These are phyloP conservation scores for Erysimum cheiranthoides DNA, from an alignment of 345 rosid species.

Conservation along the genomic window DNA sequence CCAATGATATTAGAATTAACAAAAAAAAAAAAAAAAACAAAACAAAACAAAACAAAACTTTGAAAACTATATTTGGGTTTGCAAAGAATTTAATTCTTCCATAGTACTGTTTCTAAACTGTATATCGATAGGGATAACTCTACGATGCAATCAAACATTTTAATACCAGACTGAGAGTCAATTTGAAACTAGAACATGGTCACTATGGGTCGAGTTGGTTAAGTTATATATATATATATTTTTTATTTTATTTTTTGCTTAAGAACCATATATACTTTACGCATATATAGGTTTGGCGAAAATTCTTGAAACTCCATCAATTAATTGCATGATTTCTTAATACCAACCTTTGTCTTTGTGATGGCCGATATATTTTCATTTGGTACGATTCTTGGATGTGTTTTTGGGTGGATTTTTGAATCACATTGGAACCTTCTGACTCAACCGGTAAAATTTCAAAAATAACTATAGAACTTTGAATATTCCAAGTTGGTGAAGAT, in stretches of 20 bases:
- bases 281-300: background rate
- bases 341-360: background rate
- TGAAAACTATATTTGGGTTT: background rate
- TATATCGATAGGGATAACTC: background rate
- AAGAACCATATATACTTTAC: background rate
- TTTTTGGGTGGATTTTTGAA: slow-evolving; percentile 10
- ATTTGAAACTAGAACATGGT: slow-evolving; percentile 3
- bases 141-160: background rate
- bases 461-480: slow-evolving; percentile 31
- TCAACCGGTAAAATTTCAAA: background rate
- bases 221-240: background rate
- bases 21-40: too few species aligned
- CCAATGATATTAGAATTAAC: background rate
- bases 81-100: background rate
- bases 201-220: slow-evolving; percentile 12
- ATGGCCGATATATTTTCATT: background rate
- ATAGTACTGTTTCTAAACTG: background rate
- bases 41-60: background rate
- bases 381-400: slow-evolving; percentile 5
- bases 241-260: background rate
- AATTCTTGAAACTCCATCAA: background rate
- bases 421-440: slow-evolving; percentile 24
- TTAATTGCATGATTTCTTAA: background rate
- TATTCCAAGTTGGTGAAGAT: slow-evolving; percentile 37
- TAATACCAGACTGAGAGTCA: background rate